A percentile compares a stretch with the other conserved stretches of the same genome.
Evolutionary conservation across 2,329 filamentous ascomycete species (phyloP).

Genomic region (Alternaria metachromatica): DNA sequence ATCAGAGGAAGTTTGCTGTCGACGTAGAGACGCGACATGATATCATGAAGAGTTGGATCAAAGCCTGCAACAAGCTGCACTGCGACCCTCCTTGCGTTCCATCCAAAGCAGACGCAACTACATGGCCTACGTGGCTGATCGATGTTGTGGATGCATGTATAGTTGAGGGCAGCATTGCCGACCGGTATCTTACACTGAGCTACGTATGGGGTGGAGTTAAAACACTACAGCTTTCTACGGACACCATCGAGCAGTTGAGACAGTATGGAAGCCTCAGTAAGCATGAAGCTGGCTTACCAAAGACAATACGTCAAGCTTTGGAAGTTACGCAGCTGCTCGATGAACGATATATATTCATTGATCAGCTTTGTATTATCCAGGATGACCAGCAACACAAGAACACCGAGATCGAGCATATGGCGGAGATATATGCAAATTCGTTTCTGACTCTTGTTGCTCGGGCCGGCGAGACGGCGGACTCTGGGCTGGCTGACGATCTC

Average conservation of each 20-base stretch:
- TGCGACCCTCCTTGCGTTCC: neutral
- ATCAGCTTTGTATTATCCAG: neutral
- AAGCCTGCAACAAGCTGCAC: neutral
- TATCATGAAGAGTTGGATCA: neutral
- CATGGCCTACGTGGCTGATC: neutral
- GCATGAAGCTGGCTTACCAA: fast-evolving
- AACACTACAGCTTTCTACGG: neutral
- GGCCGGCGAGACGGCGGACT: neutral
- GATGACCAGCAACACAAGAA: neutral
- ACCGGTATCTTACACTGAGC: neutral
- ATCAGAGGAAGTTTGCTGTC: too few relatives aligned
- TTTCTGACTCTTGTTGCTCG: neutral
- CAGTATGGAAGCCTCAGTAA: neutral
- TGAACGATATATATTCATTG: neutral
- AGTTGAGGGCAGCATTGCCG: neutral
- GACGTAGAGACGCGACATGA: neutral
- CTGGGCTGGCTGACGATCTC: neutral
- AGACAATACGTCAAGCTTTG: neutral
- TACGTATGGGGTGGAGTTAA: neutral
- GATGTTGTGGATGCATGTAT: neutral
- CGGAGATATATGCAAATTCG: neutral
- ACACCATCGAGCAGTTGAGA: neutral
- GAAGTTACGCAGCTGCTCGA: neutral
- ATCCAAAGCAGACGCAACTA: neutral
- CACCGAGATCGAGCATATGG: neutral